A percentile compares a stretch with the other conserved stretches of the same genome.
Conservation (phyloP, 768 basidiomycete species). For the Cyclocybe cylindracea region DNA sequence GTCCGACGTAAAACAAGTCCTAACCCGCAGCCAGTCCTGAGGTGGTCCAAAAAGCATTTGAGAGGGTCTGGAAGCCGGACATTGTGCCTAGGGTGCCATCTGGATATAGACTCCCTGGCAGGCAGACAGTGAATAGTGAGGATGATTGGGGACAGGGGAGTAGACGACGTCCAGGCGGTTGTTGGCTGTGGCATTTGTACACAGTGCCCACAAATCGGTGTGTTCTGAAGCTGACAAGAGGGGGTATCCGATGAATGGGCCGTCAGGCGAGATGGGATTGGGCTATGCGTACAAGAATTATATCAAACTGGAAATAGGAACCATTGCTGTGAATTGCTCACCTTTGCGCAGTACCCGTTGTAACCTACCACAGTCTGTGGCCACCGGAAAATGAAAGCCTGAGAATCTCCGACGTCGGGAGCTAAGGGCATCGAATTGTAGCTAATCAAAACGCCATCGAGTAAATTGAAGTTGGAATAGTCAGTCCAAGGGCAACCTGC, state of each 20-base stretch:
- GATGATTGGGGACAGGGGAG: constrained; percentile 23
- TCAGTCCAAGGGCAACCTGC: constrained; percentile 14
- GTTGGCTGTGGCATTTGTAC: constrained; percentile 21
- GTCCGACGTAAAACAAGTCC: no score
- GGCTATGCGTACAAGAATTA: constrained; percentile 7
- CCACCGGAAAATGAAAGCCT: constrained; percentile 15
- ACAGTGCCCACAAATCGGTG: constrained; percentile 23
- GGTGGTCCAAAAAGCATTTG: no score
- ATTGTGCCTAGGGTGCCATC: background rate
- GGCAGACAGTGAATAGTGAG: constrained; percentile 19
- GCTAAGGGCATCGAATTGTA: constrained; percentile 11
- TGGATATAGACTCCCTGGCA: constrained; percentile 16
- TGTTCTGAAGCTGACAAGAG: constrained; percentile 16
- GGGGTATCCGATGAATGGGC: constrained; percentile 19
- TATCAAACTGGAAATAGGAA: background rate
- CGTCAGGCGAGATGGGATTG: constrained; percentile 15
- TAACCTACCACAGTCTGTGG: constrained; percentile 11
- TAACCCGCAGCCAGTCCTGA: no score
- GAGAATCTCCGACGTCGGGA: constrained; percentile 18
- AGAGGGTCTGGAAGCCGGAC: no score
- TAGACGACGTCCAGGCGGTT: constrained; percentile 27
- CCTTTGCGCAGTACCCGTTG: constrained; percentile 18
- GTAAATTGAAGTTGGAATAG: constrained; percentile 16
- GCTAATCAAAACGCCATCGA: constrained; percentile 8
- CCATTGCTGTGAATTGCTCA: background rate